Evolutionary conservation across 208 protist genomes (phyloP).

Genomic region (Crithidia expoeki): DNA sequence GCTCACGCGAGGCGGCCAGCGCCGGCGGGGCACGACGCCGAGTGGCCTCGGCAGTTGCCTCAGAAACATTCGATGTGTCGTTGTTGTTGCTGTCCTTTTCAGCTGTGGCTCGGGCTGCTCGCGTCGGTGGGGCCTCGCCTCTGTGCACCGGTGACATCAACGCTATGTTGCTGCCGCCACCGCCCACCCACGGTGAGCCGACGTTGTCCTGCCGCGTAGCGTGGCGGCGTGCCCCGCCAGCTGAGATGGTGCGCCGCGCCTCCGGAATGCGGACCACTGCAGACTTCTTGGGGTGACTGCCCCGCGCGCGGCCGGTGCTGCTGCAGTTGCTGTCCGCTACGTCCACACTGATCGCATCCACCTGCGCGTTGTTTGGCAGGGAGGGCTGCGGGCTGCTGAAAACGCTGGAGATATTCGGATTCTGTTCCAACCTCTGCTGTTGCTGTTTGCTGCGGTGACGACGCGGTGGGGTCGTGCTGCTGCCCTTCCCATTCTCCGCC

Average conservation of each 20-base stretch:
- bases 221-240: slow-evolving; percentile 2
- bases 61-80: too few relatives aligned
- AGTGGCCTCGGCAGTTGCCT: background rate
- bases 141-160: slow-evolving; percentile 1
- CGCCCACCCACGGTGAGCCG: background rate
- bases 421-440: background rate
- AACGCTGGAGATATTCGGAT: background rate
- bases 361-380: slow-evolving; percentile 14
- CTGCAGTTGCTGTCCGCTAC: background rate
- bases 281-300: slow-evolving; percentile 12
- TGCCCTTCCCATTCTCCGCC: slow-evolving; percentile 7
- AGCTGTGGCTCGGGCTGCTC: background rate
- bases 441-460: background rate
- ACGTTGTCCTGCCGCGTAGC: background rate
- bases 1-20: slow-evolving; percentile 6
- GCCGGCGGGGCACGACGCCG: slow-evolving; percentile 5
- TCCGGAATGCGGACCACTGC: slow-evolving; percentile 13
- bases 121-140: slow-evolving; percentile 15
- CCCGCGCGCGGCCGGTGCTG: background rate
- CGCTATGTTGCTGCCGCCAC: background rate
- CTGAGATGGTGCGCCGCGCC: slow-evolving; percentile 24
- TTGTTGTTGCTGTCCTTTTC: background rate
- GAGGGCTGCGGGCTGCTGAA: slow-evolving; percentile 17
- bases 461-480: background rate
- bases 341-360: background rate